These are phyloP conservation scores for Fusarium redolens DNA, from an alignment of 2,329 filamentous ascomycete genomes.

Conservation along the genomic window DNA sequence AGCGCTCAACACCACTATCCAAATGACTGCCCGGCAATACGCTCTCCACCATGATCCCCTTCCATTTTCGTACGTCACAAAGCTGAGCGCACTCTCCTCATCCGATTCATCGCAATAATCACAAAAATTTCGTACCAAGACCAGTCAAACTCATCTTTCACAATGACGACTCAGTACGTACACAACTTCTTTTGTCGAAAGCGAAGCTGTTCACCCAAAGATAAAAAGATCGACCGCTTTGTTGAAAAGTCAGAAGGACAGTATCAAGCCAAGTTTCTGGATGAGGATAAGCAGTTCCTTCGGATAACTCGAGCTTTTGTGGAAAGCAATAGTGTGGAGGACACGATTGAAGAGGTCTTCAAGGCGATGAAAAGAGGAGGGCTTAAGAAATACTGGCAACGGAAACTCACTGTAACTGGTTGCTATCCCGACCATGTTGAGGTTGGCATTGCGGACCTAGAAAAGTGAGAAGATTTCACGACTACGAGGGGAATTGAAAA, in stretches of 20 bases:
- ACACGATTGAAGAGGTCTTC: neutral
- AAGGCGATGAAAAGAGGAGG: neutral
- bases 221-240: neutral
- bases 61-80: no score
- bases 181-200: neutral
- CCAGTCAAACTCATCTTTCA: no score
- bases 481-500: neutral
- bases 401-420: neutral
- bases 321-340: neutral
- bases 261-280: neutral
- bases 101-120: fast-evolving
- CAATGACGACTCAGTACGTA: neutral
- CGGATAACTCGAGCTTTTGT: neutral
- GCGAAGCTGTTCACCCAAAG: fast-evolving
- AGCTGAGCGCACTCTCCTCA: neutral
- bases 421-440: fast-evolving
- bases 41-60: fast-evolving
- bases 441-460: neutral
- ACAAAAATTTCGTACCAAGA: fast-evolving
- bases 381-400: neutral
- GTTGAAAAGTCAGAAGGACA: neutral
- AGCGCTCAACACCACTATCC: no score
- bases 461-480: neutral
- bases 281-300: neutral
- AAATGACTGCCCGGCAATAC: fast-evolving